Conservation (phyloP, 2,329 filamentous ascomycete species). For the Bipolaris bicolor region DNA sequence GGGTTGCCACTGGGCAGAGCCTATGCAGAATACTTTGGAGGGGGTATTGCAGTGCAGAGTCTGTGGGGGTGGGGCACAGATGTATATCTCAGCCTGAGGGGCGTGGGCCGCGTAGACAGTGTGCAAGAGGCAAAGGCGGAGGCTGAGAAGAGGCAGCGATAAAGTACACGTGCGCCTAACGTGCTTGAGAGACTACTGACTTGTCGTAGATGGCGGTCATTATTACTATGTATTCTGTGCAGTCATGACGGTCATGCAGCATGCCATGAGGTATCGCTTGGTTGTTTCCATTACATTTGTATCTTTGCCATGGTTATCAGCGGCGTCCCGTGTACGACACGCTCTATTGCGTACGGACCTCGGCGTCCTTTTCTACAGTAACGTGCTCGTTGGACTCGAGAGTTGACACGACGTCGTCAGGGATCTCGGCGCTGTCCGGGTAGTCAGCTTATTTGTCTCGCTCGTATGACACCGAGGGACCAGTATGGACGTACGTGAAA, state of each 20-base stretch:
- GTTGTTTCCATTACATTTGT: constrained; percentile 3
- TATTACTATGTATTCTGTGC: constrained; percentile 11
- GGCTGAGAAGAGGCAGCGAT: constrained; percentile 8
- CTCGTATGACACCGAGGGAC: background rate
- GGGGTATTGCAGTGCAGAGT: constrained; percentile 93
- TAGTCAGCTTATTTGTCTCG: constrained; percentile 11
- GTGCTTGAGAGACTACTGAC: background rate
- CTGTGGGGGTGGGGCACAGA: constrained; percentile 89
- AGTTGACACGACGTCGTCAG: constrained; percentile 68
- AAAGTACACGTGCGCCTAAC: background rate
- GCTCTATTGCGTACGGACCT: constrained; percentile 72
- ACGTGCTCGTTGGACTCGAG: constrained; percentile 74
- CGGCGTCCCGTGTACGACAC: background rate
- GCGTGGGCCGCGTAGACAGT: constrained; percentile 58
- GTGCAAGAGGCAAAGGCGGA: constrained; percentile 8
- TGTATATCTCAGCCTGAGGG: constrained; percentile 67
- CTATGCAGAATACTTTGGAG: constrained; percentile 98
- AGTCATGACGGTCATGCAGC: constrained; percentile 6
- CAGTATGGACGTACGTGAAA: constrained; percentile 73
- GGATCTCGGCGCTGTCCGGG: constrained; percentile 70
- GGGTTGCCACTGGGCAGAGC: constrained; percentile 87
- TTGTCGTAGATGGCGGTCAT: background rate
- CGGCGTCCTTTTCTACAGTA: constrained; percentile 76
- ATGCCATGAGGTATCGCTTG: background rate
- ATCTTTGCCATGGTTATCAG: constrained; percentile 14